Conservation (phyloP, 2,329 filamentous ascomycete genomes). For the Scedosporium minutisporum region DNA sequence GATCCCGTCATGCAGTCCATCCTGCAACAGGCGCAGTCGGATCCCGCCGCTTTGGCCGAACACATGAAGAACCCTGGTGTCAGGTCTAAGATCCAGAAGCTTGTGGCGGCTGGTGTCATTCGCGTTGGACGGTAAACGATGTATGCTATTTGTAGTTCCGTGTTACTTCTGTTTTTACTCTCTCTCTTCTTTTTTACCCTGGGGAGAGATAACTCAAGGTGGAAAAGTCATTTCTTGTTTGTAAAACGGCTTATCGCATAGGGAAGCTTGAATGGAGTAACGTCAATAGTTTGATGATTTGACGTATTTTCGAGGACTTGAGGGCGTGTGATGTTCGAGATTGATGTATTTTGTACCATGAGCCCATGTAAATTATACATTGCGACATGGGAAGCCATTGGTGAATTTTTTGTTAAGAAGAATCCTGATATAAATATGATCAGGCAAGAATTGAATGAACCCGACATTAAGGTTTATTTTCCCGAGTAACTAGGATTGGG, state of each 20-base stretch:
- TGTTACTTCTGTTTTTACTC: background rate
- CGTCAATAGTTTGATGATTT: no score
- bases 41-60: slow-evolving; percentile 86
- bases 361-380: no score
- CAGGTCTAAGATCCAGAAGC: slow-evolving; percentile 82
- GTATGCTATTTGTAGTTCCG: background rate
- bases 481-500: no score
- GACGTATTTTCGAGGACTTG: no score
- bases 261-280: background rate
- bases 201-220: no score
- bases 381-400: no score
- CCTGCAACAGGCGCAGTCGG: slow-evolving; percentile 88
- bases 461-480: no score
- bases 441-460: no score
- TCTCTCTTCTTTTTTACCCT: background rate
- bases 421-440: no score
- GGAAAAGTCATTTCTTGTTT: background rate
- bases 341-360: no score
- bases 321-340: no score
- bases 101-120: slow-evolving; percentile 88
- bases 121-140: slow-evolving; percentile 47
- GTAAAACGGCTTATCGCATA: background rate
- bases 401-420: no score
- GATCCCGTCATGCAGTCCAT: slow-evolving; percentile 98
- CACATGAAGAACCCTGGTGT: slow-evolving; percentile 93